Base-by-base conservation (phyloP, 2,329 filamentous ascomycete species). In the Ascochyta lentis region DNA sequence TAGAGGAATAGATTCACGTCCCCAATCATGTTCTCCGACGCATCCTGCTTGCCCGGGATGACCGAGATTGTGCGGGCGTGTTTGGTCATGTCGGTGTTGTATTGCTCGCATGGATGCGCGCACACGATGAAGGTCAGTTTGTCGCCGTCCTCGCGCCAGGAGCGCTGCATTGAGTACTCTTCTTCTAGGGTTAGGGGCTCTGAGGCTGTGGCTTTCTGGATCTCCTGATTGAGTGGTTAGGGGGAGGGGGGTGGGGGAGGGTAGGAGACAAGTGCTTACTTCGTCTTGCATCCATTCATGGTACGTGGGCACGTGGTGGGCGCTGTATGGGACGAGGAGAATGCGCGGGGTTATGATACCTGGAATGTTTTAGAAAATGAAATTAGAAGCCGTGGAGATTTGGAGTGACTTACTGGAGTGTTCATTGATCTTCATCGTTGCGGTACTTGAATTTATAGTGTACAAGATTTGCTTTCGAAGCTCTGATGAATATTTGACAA, bases 61-160 rank as follows among this genome's bases (percentile, higher is more conserved):
- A 70, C 33, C 2, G 35, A 31, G 8, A 8, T n/a, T 26, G 27
- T 37, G 13, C 6, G 9, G 29, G 49, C n/a, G 19, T 23, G 5
- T 40, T 33, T 9, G 15, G 15, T 27, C 8, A 31, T 15, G 56
- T 60, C 26, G 6, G 38, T 9, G 7, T 41, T 23, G 8, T 24
- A 27, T 7, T 27, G 31, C 2, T 35, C 16, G 10, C 31, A 13
- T 3, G 62, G 52, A 6, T 54, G 53, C 3, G 49, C 58, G 58
- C 92, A 96, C 49, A 90, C 77, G 72, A 98, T 96, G 66, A 97
- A 98, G 0, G 94, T 98, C 58, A 98, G 76, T 78, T 98, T 98
- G 77, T 98, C 93, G 24, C 79, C 76, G 38, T 95, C 90, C 19
- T 79, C 79, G 34, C 92, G 87, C 94, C 94, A 98, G 61, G 87